Percentiles rank a stretch among this genome's conserved stretches.
Conservation (phyloP, 805 yeast species). For the Candida coquimbonensis region DNA sequence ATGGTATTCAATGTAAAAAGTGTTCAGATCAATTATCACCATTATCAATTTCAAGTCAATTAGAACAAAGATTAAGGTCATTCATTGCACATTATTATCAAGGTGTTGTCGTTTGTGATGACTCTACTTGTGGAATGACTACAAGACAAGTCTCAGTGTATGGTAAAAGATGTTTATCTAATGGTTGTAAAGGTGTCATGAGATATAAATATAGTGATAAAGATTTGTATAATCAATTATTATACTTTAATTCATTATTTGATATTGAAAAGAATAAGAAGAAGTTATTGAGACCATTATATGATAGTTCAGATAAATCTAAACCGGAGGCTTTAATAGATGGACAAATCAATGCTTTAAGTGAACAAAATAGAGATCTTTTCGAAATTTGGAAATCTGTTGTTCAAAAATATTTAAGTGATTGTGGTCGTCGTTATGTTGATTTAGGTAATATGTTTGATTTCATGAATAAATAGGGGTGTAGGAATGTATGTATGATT, state of each 20-base stretch:
- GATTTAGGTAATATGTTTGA: conserved; percentile 78
- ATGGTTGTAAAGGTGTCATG: conserved; percentile 72
- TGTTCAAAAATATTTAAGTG: conserved; percentile 64
- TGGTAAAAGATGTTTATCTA: conserved; percentile 70
- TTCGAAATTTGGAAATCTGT: conserved; percentile 50
- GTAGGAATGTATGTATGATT: background rate
- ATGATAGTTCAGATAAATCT: conserved; percentile 28
- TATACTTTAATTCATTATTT: conserved; percentile 72
- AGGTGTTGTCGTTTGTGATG: conserved; percentile 85
- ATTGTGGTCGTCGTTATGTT: conserved; percentile 86
- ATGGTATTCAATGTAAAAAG: conserved; percentile 63
- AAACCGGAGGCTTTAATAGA: conserved; percentile 27
- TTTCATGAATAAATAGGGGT: conserved; percentile 29
- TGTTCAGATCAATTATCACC: conserved; percentile 50
- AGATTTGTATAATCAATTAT: conserved; percentile 77
- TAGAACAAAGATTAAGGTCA: conserved; percentile 64
- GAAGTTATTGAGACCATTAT: conserved; percentile 47
- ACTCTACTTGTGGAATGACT: conserved; percentile 66
- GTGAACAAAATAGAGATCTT: conserved; percentile 68
- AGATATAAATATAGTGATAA: conserved; percentile 69
- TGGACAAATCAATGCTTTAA: conserved; percentile 63
- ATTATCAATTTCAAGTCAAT: conserved; percentile 57
- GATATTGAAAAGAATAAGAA: conserved; percentile 73
- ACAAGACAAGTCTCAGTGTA: conserved; percentile 87
- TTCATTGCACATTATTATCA: conserved; percentile 74